Evolutionary conservation across 2,329 filamentous ascomycete species (phyloP).

Genomic region (Trichothecium sympodiale): DNA sequence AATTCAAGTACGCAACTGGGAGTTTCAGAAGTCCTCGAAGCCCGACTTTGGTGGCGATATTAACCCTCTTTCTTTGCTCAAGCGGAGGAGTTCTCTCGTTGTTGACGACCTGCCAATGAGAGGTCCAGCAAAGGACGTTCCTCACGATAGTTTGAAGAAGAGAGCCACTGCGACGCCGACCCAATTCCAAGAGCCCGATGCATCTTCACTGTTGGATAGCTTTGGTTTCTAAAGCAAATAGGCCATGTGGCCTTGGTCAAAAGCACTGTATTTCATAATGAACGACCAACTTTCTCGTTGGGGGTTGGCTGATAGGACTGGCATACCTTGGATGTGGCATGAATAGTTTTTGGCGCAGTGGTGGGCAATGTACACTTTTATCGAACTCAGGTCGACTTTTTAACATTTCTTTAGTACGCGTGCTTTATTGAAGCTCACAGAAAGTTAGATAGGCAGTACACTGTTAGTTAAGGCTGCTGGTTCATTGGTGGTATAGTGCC

Average conservation of each 20-base stretch:
- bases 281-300: too few species aligned
- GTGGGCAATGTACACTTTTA: too few species aligned
- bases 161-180: conserved; percentile 52
- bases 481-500: too few species aligned
- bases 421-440: too few species aligned
- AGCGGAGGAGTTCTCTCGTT: conserved; percentile 64
- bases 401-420: too few species aligned
- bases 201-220: conserved; percentile 76
- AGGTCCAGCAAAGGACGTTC: conserved; percentile 28
- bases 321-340: too few species aligned
- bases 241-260: background rate
- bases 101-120: conserved; percentile 59
- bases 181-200: conserved; percentile 86
- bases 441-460: too few species aligned
- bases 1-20: conserved; percentile 62
- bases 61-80: conserved; percentile 58
- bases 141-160: conserved; percentile 25
- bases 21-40: conserved; percentile 51
- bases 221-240: conserved; percentile 70
- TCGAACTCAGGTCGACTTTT: too few species aligned
- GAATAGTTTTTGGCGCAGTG: too few species aligned
- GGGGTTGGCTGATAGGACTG: too few species aligned
- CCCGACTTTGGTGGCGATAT: conserved; percentile 32
- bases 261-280: too few species aligned
- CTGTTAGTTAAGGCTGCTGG: too few species aligned